Percentiles rank a stretch among this genome's conserved stretches.
phyloP scores from a whole-genome alignment of 306 rosid species.

The Castanea sativa region DNA sequence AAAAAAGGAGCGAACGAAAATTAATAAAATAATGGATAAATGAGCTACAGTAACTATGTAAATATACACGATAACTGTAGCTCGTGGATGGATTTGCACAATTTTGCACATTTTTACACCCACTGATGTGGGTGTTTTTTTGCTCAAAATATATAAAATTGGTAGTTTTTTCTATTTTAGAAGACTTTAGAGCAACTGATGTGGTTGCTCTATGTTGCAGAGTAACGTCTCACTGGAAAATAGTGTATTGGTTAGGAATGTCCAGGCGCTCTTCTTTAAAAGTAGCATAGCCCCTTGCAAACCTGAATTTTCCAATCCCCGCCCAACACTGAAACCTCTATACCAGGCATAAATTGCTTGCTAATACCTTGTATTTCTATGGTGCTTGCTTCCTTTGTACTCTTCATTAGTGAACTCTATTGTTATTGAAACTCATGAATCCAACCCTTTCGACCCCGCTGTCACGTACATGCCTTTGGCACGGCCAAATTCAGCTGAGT shows the following conservation, averaged over 20 bases:
- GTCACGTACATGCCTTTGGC: conserved; percentile 15
- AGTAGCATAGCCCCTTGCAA: not conserved
- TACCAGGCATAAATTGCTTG: not conserved
- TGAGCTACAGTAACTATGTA: no score
- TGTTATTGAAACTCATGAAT: not conserved
- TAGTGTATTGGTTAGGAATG: not conserved
- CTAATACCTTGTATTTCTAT: conserved; percentile 18
- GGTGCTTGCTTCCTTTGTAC: conserved; percentile 8
- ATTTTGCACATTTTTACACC: no score
- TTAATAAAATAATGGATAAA: no score
- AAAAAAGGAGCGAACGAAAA: no score
- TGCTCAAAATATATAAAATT: no score
- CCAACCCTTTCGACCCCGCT: not conserved
- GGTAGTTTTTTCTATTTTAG: no score
- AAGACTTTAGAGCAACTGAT: no score
- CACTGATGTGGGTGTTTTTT: no score
- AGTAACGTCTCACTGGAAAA: conserved; percentile 5
- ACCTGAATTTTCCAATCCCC: conserved; percentile 6
- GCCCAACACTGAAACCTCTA: not conserved
- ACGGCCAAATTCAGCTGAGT: not conserved
- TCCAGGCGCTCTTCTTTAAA: not conserved
- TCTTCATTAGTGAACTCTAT: conserved; percentile 24
- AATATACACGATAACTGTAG: no score
- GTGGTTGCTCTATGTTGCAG: no score
- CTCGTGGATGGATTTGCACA: no score